Evolutionary conservation across 495 filamentous ascomycete species (phyloP).

Genomic region (Xylaria sp.): DNA sequence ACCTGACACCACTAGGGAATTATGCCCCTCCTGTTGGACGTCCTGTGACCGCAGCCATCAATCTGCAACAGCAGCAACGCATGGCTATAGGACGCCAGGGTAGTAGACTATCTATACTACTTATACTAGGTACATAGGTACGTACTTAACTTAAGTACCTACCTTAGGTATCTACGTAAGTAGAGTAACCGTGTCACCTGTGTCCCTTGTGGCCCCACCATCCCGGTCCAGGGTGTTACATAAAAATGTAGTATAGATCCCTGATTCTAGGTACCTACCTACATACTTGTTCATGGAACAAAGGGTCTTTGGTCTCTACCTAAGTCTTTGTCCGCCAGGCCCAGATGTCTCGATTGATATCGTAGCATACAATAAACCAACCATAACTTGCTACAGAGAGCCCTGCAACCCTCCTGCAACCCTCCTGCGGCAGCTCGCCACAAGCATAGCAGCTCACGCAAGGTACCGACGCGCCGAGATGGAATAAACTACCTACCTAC

Average conservation of each 20-base stretch:
- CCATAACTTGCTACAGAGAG: background rate
- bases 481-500: too few relatives aligned
- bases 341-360: background rate
- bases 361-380: too few relatives aligned
- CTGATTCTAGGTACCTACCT: too few relatives aligned
- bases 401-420: background rate
- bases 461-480: conserved; percentile 6
- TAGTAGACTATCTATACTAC: background rate
- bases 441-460: background rate
- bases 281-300: background rate
- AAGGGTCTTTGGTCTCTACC: too few relatives aligned
- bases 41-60: conserved; percentile 7
- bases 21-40: background rate
- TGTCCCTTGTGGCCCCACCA: background rate
- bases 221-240: background rate
- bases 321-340: background rate
- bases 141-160: too few relatives aligned
- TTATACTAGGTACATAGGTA: too few relatives aligned
- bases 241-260: background rate
- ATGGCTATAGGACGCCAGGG: background rate
- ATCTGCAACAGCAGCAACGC: conserved; percentile 4
- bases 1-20: conserved; percentile 1
- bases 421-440: background rate
- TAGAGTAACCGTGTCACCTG: too few relatives aligned
- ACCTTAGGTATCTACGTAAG: too few relatives aligned